These are phyloP conservation scores for Omphalotus guepiniiformis DNA, from an alignment of 768 basidiomycete species.

Conservation along the genomic window DNA sequence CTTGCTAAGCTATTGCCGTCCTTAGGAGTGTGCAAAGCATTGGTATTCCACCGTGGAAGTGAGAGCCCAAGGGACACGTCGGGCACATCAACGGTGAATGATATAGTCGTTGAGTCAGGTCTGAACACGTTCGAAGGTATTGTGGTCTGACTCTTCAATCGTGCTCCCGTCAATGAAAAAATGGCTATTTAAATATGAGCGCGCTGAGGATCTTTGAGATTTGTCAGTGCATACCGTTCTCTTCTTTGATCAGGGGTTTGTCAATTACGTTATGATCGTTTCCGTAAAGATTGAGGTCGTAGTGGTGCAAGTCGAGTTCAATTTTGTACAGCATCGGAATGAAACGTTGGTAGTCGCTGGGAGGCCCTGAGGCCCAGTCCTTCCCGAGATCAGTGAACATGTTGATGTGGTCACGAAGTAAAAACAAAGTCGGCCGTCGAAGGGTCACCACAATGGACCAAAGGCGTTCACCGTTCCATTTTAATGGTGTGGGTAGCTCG, in stretches of 20 bases:
- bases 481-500: constrained; percentile 74
- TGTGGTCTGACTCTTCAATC: constrained; percentile 43
- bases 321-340: constrained; percentile 77
- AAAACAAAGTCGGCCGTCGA: constrained; percentile 65
- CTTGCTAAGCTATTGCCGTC: constrained; percentile 61
- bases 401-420: constrained; percentile 91
- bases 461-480: constrained; percentile 75
- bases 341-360: constrained; percentile 76
- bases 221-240: constrained; percentile 61
- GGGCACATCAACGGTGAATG: constrained; percentile 60
- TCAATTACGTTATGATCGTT: constrained; percentile 98
- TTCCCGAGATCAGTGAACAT: constrained; percentile 91
- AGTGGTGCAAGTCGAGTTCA: constrained; percentile 69
- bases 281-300: constrained; percentile 73
- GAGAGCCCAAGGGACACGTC: constrained; percentile 56
- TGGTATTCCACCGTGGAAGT: constrained; percentile 88
- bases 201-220: not conserved
- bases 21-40: constrained; percentile 60
- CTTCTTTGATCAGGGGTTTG: constrained; percentile 73
- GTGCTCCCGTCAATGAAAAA: constrained; percentile 58
- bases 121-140: constrained; percentile 73
- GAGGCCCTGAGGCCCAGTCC: constrained; percentile 87
- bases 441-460: constrained; percentile 79
- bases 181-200: constrained; percentile 49
- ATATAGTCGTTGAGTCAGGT: constrained; percentile 61